Evolutionary conservation across 768 basidiomycete genomes (phyloP).

Genomic region (Lenzites betulinus): DNA sequence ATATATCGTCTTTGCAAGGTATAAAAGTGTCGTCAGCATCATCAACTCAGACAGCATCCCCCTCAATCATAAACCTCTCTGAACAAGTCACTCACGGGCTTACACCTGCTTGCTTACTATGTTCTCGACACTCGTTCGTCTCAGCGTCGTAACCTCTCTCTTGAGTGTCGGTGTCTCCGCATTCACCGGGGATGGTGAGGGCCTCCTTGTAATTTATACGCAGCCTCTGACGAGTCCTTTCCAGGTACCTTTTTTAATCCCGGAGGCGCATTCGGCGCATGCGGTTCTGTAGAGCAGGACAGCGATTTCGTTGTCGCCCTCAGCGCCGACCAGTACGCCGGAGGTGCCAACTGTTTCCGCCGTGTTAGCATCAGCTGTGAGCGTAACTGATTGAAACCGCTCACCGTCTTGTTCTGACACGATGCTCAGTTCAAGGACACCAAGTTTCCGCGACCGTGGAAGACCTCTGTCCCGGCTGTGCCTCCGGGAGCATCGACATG

Average conservation of each 20-base stretch:
- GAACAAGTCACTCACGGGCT: no score
- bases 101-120: no score
- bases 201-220: no score
- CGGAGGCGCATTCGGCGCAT: slow-evolving; percentile 4
- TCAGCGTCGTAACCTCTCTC: background rate
- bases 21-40: no score
- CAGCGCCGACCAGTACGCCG: slow-evolving; percentile 7
- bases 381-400: background rate
- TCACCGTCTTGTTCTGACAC: background rate
- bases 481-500: slow-evolving; percentile 54
- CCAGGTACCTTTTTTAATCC: slow-evolving; percentile 7
- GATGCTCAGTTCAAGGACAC: slow-evolving; percentile 49
- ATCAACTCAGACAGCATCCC: no score
- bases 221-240: no score
- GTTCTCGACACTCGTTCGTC: background rate
- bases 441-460: slow-evolving; percentile 47
- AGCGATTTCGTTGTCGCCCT: slow-evolving; percentile 6
- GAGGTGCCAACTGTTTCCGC: slow-evolving; percentile 5
- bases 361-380: slow-evolving; percentile 6
- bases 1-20: no score
- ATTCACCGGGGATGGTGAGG: slow-evolving; percentile 4
- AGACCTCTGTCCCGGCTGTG: slow-evolving; percentile 64
- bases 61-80: no score
- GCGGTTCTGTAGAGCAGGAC: slow-evolving; percentile 5
- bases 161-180: background rate